These are phyloP conservation scores for Aspergillus incahuasiensis DNA, from an alignment of 495 filamentous ascomycete genomes.

Conservation along the genomic window DNA sequence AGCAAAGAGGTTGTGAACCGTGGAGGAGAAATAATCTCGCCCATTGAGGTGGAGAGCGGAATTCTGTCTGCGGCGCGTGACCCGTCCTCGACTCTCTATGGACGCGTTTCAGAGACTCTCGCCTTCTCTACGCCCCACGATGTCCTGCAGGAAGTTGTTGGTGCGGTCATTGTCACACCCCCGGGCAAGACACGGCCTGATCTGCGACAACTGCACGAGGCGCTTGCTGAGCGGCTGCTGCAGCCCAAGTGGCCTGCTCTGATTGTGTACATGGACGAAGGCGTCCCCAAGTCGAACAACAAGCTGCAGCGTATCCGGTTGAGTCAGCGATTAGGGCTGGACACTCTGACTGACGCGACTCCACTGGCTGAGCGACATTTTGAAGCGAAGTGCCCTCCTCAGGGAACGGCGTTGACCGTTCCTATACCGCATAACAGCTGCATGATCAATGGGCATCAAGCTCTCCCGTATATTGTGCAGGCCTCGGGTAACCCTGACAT, in stretches of 20 bases:
- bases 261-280: constrained; percentile 1
- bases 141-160: constrained; percentile 2
- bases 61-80: constrained; percentile 1
- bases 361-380: background rate
- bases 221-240: background rate
- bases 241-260: constrained; percentile 1
- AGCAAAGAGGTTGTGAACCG: constrained; percentile 6
- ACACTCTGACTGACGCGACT: background rate
- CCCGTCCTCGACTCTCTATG: background rate
- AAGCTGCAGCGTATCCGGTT: constrained; percentile 2
- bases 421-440: background rate
- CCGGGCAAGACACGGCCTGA: background rate
- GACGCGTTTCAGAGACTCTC: background rate
- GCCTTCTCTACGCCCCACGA: background rate
- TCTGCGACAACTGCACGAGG: background rate
- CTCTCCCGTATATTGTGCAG: background rate
- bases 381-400: background rate
- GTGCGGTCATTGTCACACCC: background rate
- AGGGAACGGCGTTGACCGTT: background rate
- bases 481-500: background rate
- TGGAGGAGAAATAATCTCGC: constrained; percentile 1
- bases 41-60: background rate
- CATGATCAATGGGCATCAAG: background rate
- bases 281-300: constrained; percentile 5
- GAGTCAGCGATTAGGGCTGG: background rate